Evolutionary conservation across 164 flowering plant species (phyloP).

Genomic region (Umbellularia californica): DNA sequence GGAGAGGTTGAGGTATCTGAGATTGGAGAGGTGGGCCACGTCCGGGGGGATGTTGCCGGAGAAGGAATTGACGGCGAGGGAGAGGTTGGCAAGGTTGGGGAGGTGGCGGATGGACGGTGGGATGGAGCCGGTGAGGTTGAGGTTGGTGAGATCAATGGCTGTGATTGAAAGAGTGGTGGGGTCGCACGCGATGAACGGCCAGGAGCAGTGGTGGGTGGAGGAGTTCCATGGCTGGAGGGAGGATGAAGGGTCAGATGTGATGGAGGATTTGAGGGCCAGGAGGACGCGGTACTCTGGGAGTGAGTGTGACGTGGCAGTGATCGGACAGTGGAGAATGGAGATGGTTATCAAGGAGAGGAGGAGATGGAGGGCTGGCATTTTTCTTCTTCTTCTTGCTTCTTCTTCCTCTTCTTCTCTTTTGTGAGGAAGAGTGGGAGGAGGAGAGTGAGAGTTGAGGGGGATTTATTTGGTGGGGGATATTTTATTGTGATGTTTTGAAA

Average conservation of each 20-base stretch:
- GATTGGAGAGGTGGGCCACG: conserved; percentile 37
- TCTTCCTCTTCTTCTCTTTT: neutral
- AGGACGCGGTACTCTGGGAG: conserved; percentile 55
- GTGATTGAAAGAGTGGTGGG: conserved; percentile 35
- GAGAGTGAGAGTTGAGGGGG: conserved; percentile 1
- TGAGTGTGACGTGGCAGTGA: conserved; percentile 21
- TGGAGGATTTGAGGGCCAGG: conserved; percentile 60
- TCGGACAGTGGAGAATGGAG: conserved; percentile 4
- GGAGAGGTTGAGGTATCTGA: conserved; percentile 64
- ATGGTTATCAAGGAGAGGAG: conserved; percentile 22
- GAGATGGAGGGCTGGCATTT: conserved; percentile 21
- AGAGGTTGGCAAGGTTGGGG: conserved; percentile 42
- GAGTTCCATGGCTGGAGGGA: conserved; percentile 51
- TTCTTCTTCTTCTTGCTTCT: neutral
- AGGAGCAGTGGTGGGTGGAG: conserved; percentile 56
- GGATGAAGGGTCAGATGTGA: conserved; percentile 49
- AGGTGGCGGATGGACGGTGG: conserved; percentile 52
- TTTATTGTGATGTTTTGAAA: neutral
- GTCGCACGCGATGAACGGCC: conserved; percentile 73
- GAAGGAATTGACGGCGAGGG: conserved; percentile 52
- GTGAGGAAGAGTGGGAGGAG: neutral
- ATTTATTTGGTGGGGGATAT: neutral
- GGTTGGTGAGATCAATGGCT: conserved; percentile 55
- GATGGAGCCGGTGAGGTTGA: conserved; percentile 59
- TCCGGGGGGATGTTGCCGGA: conserved; percentile 60